Conservation (phyloP, 163 green algal genomes). For the Volvox carteri region DNA sequence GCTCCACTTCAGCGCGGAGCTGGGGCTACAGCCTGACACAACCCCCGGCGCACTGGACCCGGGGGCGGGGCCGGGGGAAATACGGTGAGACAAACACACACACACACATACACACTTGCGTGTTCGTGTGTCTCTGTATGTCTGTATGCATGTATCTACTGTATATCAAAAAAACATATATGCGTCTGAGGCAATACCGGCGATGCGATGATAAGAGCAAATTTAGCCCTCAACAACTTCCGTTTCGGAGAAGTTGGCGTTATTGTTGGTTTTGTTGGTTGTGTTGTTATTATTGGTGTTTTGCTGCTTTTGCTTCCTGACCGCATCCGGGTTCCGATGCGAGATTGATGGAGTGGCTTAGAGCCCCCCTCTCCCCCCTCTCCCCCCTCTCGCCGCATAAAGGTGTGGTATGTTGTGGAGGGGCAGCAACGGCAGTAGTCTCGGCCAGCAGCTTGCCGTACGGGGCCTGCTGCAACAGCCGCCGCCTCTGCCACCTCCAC, state of each 20-base stretch:
- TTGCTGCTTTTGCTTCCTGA: too few relatives aligned
- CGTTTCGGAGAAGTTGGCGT: too few relatives aligned
- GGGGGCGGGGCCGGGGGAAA: background rate
- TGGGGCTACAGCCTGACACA: conserved; percentile 5
- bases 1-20: background rate
- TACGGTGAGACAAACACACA: background rate
- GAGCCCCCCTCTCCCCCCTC: too few relatives aligned
- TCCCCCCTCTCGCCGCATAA: background rate
- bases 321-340: too few relatives aligned
- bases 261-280: too few relatives aligned
- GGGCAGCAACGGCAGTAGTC: conserved; percentile 7
- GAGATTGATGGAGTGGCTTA: too few relatives aligned
- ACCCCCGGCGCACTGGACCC: background rate
- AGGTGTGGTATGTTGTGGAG: conserved; percentile 47
- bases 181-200: too few relatives aligned
- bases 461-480: background rate
- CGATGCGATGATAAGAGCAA: background rate
- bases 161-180: too few relatives aligned
- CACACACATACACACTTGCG: background rate
- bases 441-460: background rate
- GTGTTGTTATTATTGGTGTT: too few relatives aligned
- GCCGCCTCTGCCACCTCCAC: background rate
- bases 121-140: too few relatives aligned
- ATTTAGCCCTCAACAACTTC: background rate
- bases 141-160: too few relatives aligned